Evolutionary conservation across 768 basidiomycete genomes (phyloP), one percentile per base, ranked within the genome.

Genomic region (Termitomyces eurrhizus): DNA sequence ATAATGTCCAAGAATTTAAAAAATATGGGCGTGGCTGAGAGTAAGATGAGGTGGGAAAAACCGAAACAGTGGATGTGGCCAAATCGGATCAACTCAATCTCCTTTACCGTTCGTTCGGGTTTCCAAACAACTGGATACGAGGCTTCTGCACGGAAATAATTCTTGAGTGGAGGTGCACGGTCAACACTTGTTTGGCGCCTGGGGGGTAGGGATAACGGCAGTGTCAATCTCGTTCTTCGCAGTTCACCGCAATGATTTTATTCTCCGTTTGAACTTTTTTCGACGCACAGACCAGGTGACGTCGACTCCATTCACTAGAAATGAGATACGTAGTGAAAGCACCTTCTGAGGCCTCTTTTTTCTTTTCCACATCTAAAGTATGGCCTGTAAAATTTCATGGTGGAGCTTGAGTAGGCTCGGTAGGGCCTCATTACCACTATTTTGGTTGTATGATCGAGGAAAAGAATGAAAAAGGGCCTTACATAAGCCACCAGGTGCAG

Each of bases 21-120:
- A 65, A 65, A 68, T 56, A 70, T 68, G 66, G 14, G 66, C 52
- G 65, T 58, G 57, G 62, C 56, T 68, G 72, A 72, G 64, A 57
- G 52, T 54, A 60, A 61, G 44, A 50, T 32, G 41, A 55, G 53
- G 68, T 70, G 71, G 71, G 70, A 74, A 69, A 70, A 77, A 69
- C 76, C 75, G 73, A 74, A 74, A 77, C 65, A 77, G 70, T 68
- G 78, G 78, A 70, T 62, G 65, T 49, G 65, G 26, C 57, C 49
- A 67, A 70, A 73, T 73, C 75, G 73, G 72, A 73, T 74, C 70
- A 74, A 76, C 68, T 63, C 65, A 74, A 77, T 75, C 74, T 75
- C 35, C 46, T 58, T 60, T 74, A 74, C 75, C 75, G 68, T 66
- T 71, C 60, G 39, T 58, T 66, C 52, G 64, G 66, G 62, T 56